Evolutionary conservation across 2,329 filamentous ascomycete species (phyloP).

Genomic region (Paramyrothecium roridum): DNA sequence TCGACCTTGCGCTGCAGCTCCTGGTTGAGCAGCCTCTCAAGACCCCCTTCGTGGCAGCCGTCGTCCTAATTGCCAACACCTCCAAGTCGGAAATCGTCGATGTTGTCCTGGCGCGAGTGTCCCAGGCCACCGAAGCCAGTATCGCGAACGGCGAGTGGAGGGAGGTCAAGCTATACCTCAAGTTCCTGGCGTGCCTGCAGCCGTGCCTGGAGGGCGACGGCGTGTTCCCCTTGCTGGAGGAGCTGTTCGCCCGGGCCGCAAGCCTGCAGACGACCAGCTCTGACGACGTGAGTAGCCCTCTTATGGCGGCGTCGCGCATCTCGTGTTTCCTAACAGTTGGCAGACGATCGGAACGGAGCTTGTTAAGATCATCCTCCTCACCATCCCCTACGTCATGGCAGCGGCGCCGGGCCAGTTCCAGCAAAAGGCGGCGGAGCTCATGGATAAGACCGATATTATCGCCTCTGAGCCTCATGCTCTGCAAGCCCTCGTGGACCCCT

Average conservation of each 20-base stretch:
- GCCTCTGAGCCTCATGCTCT: slow-evolving; percentile 83
- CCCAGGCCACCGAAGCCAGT: slow-evolving; percentile 60
- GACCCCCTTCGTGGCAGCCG: slow-evolving; percentile 88
- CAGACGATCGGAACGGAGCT: slow-evolving; percentile 76
- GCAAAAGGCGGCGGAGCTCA: slow-evolving; percentile 71
- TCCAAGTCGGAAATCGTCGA: slow-evolving; percentile 71
- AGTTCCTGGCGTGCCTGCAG: slow-evolving; percentile 86
- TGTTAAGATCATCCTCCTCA: slow-evolving; percentile 93
- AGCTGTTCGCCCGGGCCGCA: slow-evolving; percentile 87
- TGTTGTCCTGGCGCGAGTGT: slow-evolving; percentile 65
- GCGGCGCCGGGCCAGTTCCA: slow-evolving; percentile 68
- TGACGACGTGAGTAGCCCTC: slow-evolving; percentile 69
- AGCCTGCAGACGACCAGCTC: slow-evolving; percentile 90
- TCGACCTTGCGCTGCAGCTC: slow-evolving; percentile 72
- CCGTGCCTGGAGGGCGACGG: slow-evolving; percentile 78
- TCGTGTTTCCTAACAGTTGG: slow-evolving; percentile 8
- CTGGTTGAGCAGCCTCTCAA: slow-evolving; percentile 92
- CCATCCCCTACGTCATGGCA: slow-evolving; percentile 85
- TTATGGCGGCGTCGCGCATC: background rate
- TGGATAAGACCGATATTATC: slow-evolving; percentile 94
- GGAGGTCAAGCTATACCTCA: slow-evolving; percentile 83
- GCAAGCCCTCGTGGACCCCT: slow-evolving; percentile 84
- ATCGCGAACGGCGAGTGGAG: slow-evolving; percentile 79
- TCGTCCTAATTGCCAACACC: slow-evolving; percentile 76
- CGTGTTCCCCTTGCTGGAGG: slow-evolving; percentile 78